Base-by-base conservation (phyloP, 2,329 filamentous ascomycete species). In the Penicillium sp. region DNA sequence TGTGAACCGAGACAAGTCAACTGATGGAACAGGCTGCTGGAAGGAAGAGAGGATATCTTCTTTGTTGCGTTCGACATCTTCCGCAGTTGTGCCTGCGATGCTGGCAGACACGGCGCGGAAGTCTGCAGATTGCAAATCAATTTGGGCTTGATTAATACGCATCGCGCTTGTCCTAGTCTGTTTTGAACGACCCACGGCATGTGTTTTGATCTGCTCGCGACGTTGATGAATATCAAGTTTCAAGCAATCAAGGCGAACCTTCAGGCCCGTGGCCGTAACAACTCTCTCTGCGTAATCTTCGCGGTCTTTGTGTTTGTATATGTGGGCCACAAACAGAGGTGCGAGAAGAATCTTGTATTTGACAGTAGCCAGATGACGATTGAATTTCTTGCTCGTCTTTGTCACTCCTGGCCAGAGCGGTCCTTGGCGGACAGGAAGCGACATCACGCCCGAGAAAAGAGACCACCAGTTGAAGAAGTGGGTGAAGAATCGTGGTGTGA, bases 381-480 rank as follows among this genome's bases (percentile, higher is more conserved):
- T 93, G 73, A 99, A 99, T 73, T 99, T 99, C 78, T 99, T 99
- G 81, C 91, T 97, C 45, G 91, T 94, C 80, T 96, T 97, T 66
- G 97, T 94, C 25, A 92, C 84, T 0, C 91, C 92, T 6, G 93
- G 93, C 87, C 93, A 99, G 3, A 99, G 82, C 47, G 85, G 83
- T 17, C 94, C 94, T 78, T 99, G 96, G 0, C 94, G 90, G 57
- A 99, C 89, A 12, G 94, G 96, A 29, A 99, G 81, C 12, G 93
- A 96, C 87, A 97, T 92, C 9, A 93, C 89, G 1, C 93, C 93
- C 9, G 92, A 92, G 75, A 99, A 99, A 65, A 97, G 86, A 0
- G 90, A 93, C 92, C 93, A 97, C 94, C 94, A 99, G 57, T 88
- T 87, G 78, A 93, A 97, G 80, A 99, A 99, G 73, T 99, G 94